Conservation (phyloP, 371 early-diverging fungal genomes). For the Rhizopus microsporus region DNA sequence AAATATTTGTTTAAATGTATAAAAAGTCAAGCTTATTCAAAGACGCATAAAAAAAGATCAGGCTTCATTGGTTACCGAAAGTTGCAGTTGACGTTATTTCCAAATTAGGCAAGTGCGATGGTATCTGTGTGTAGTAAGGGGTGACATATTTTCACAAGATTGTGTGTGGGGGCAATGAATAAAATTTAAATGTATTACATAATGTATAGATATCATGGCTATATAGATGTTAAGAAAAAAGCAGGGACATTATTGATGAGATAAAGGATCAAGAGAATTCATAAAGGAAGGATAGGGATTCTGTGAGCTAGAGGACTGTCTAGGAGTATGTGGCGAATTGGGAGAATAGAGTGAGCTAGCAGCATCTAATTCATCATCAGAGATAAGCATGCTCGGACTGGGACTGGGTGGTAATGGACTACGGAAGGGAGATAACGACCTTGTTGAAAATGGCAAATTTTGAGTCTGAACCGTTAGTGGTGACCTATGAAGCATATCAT, state of each 20-base stretch:
- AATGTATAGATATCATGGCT: no score
- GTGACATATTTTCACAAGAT: no score
- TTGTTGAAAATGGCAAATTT: conserved; percentile 5
- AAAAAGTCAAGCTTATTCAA: no score
- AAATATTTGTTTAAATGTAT: no score
- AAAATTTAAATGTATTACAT: no score
- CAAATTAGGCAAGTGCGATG: no score
- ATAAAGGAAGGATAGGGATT: conserved; percentile 11
- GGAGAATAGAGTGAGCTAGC: conserved; percentile 28
- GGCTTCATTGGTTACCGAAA: no score
- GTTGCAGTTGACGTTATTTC: no score
- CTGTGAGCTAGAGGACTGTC: conserved; percentile 11
- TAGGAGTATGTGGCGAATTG: conserved; percentile 34
- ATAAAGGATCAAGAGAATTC: conserved; percentile 17
- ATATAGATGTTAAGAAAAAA: neutral
- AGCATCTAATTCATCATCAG: conserved; percentile 34
- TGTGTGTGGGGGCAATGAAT: no score
- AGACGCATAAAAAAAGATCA: no score
- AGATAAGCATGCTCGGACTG: conserved; percentile 26
- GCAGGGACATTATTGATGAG: conserved; percentile 12
- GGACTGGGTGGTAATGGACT: conserved; percentile 16
- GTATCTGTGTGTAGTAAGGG: no score
- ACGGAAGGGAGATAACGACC: conserved; percentile 2
- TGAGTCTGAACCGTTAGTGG: conserved; percentile 37
- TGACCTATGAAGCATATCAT: neutral